phyloP scores from a whole-genome alignment of 495 filamentous ascomycete species.

The Hypoxylon crocopeplum region DNA sequence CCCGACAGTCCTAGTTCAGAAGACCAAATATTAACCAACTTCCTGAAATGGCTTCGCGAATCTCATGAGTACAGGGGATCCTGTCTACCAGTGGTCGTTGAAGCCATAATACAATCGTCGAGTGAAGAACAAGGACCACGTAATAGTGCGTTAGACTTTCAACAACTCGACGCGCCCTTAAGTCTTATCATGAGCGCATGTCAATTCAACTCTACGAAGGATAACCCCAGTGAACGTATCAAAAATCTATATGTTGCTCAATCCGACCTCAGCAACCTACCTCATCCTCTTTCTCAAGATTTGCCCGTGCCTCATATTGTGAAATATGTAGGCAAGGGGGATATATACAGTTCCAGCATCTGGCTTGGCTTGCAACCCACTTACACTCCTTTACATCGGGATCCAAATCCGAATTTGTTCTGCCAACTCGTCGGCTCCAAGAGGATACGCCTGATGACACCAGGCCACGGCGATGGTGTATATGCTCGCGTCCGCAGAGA shows the following conservation, averaged over 20 bases:
- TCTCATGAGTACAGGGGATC: constrained; percentile 9
- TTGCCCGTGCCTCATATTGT: constrained; percentile 74
- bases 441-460: constrained; percentile 70
- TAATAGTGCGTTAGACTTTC: constrained; percentile 25
- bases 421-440: constrained; percentile 82
- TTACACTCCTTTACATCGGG: constrained; percentile 86
- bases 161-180: constrained; percentile 48
- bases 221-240: constrained; percentile 28
- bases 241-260: constrained; percentile 81
- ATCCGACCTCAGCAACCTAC: constrained; percentile 70
- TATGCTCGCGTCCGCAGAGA: constrained; percentile 63
- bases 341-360: constrained; percentile 83
- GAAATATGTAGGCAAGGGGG: constrained; percentile 63
- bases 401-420: constrained; percentile 95
- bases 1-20: not conserved
- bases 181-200: constrained; percentile 45
- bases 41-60: constrained; percentile 10
- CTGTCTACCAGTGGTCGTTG: not conserved
- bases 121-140: not conserved
- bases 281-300: constrained; percentile 64
- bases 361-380: constrained; percentile 90
- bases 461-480: constrained; percentile 63
- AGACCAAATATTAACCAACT: not conserved
- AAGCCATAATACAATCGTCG: constrained; percentile 6
- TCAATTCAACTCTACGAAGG: constrained; percentile 38